phyloP scores from a whole-genome alignment of 257 asterid genomes.

The Gentiana straminea region DNA sequence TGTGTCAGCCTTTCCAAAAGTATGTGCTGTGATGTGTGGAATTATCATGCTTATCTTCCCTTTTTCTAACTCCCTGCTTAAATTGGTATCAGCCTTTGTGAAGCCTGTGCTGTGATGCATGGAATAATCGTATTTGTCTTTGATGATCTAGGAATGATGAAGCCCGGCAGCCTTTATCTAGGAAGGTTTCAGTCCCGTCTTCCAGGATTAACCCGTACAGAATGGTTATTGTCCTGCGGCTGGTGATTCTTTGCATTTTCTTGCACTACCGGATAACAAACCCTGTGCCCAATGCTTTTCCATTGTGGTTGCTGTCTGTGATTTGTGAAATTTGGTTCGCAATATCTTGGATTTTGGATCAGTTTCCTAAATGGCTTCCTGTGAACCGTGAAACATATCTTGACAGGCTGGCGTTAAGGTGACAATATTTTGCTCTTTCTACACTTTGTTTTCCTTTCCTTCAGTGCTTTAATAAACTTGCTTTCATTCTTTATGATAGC shows the following conservation, averaged over 20 bases:
- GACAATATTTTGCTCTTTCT: background rate
- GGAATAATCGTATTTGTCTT: conserved; percentile 5
- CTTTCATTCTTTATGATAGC: conserved; percentile 3
- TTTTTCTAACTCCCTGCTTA: background rate
- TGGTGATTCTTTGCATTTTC: conserved; percentile 70
- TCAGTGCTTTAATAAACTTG: conserved; percentile 2
- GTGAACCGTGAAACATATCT: conserved; percentile 95
- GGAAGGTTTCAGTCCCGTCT: conserved; percentile 96
- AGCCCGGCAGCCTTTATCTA: conserved; percentile 95
- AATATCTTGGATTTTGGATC: conserved; percentile 96
- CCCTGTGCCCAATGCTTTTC: conserved; percentile 84
- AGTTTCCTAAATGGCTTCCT: conserved; percentile 99
- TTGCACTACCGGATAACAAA: conserved; percentile 86
- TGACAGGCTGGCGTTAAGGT: conserved; percentile 94
- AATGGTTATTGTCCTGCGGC: conserved; percentile 91
- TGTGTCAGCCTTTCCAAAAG: too few species aligned
- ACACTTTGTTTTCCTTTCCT: too few species aligned
- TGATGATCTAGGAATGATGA: conserved; percentile 79
- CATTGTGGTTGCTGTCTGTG: conserved; percentile 90
- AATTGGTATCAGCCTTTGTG: background rate
- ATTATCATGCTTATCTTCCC: background rate
- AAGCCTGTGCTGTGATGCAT: background rate
- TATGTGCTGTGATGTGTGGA: background rate
- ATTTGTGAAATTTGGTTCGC: conserved; percentile 99
- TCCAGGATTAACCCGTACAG: conserved; percentile 97